Evolutionary conservation across 177 flowering plant species (phyloP).

Genomic region (Vitis hybrid): DNA sequence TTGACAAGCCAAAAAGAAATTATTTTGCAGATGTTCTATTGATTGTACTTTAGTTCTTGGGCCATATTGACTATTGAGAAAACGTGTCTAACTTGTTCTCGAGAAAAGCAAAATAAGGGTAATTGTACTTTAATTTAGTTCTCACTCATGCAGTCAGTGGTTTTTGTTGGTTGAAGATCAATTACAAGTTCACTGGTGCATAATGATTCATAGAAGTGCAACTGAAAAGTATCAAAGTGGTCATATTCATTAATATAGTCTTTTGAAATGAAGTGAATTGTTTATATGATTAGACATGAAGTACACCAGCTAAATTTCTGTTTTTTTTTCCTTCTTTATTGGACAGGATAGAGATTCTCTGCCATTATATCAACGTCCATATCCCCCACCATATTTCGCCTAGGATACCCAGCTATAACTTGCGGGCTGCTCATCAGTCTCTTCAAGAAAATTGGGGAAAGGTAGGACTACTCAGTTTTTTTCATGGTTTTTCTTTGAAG

Average conservation of each 20-base stretch:
- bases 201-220: background rate
- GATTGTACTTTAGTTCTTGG: too few species aligned
- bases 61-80: background rate
- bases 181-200: too few species aligned
- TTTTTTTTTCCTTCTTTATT: conserved; percentile 2
- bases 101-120: background rate
- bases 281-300: background rate
- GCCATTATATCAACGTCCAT: conserved; percentile 90
- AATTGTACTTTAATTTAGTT: background rate
- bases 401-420: conserved; percentile 88
- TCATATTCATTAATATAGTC: too few species aligned
- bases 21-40: background rate
- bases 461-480: conserved; percentile 24
- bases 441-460: conserved; percentile 65
- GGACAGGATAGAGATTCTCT: conserved; percentile 54
- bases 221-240: background rate
- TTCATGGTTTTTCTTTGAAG: background rate
- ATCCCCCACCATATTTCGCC: conserved; percentile 92
- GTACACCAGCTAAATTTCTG: background rate
- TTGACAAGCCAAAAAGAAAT: background rate
- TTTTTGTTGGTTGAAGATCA: background rate
- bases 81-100: background rate
- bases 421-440: conserved; percentile 74
- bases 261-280: too few species aligned
- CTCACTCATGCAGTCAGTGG: background rate